phyloP scores from a whole-genome alignment of 208 protist genomes.

The Trypanosomatidae sp. region DNA sequence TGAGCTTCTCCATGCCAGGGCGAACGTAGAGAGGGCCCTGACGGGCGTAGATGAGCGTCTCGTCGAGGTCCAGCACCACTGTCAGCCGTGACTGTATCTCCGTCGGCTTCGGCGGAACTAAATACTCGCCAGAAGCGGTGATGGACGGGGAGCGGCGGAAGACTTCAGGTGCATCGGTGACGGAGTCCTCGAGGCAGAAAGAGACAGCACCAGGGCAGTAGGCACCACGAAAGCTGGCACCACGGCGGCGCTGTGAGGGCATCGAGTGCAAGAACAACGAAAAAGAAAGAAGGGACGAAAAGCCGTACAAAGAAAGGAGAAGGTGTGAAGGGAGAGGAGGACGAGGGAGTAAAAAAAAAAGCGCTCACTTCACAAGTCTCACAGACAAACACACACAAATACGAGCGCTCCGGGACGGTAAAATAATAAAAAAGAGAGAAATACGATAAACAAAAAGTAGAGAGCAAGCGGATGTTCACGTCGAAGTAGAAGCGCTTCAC shows the following conservation, averaged over 20 bases:
- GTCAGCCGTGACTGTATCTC: conserved; percentile 54
- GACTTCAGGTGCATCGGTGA: conserved; percentile 9
- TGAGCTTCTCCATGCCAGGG: conserved; percentile 74
- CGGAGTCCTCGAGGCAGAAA: conserved; percentile 13
- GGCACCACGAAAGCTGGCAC: conserved; percentile 43
- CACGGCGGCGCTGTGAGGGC: conserved; percentile 44
- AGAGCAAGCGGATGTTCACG: no score
- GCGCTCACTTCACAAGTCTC: no score
- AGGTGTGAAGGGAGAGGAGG: background rate
- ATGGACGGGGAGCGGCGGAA: conserved; percentile 50
- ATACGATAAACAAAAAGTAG: no score
- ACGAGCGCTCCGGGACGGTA: no score
- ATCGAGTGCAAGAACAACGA: background rate
- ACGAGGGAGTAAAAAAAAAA: background rate
- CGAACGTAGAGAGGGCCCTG: conserved; percentile 89
- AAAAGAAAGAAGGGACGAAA: background rate
- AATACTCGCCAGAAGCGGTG: conserved; percentile 20
- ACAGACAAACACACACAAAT: no score
- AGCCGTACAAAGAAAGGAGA: background rate
- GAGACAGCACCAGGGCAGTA: conserved; percentile 27
- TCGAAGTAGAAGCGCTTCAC: no score
- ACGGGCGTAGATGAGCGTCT: conserved; percentile 89
- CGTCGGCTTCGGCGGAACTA: conserved; percentile 67
- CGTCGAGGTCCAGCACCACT: conserved; percentile 93
- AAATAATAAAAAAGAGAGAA: no score